Evolutionary conservation across 2,329 filamentous ascomycete genomes (phyloP).

Genomic region (Colletotrichum sp.): DNA sequence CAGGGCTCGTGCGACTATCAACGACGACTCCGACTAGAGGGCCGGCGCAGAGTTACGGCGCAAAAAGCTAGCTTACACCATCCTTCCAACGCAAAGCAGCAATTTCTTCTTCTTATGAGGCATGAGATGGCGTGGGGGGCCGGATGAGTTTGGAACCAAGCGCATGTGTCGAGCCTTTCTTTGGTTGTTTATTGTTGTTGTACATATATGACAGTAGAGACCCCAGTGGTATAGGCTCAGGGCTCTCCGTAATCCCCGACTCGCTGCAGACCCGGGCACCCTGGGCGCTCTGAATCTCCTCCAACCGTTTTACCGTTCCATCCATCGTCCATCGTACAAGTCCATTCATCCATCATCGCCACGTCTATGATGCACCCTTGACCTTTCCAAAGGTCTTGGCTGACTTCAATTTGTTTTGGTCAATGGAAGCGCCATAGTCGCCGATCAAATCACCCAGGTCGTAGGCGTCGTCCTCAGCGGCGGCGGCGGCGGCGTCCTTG

Average conservation of each 20-base stretch:
- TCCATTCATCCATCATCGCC: constrained; percentile 12
- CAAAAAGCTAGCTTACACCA: neutral
- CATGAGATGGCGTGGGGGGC: neutral
- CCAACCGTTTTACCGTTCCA: neutral
- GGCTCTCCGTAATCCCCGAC: constrained; percentile 12
- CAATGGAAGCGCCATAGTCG: constrained; percentile 43
- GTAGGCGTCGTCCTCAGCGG: constrained; percentile 25
- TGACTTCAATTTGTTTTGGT: constrained; percentile 37
- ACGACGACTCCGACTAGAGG: constrained; percentile 63
- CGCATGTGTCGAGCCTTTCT: constrained; percentile 2
- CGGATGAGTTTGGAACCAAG: neutral
- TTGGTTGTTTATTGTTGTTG: constrained; percentile 17
- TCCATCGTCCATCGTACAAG: constrained; percentile 12
- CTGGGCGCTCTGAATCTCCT: neutral
- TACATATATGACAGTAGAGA: constrained; percentile 26
- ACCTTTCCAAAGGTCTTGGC: constrained; percentile 36
- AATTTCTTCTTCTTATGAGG: constrained; percentile 1
- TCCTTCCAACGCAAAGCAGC: neutral
- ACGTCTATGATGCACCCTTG: constrained; percentile 47
- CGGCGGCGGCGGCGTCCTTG: constrained; percentile 1
- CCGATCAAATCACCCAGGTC: constrained; percentile 57
- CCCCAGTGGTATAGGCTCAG: neutral
- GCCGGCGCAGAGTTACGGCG: constrained; percentile 5
- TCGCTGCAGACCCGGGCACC: neutral
- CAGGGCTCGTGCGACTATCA: constrained; percentile 61